Percentiles rank a stretch among this genome's conserved stretches.
Conservation (phyloP, 352 stramenopile species). For the Phytophthora constricta region DNA sequence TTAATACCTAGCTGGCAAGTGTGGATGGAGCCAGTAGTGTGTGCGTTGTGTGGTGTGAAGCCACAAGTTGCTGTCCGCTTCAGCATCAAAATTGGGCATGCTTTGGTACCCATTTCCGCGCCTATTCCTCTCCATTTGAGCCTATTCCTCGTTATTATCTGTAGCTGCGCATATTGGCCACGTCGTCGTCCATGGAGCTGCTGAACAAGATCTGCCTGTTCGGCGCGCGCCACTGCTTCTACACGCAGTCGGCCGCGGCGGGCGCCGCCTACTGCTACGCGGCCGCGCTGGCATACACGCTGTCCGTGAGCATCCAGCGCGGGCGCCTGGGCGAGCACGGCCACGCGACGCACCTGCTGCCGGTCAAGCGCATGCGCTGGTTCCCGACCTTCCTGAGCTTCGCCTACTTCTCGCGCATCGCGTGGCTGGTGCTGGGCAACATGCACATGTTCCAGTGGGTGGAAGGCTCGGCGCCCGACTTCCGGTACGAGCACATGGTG, state of each 20-base stretch:
- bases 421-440: slow-evolving; percentile 78
- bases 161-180: too few species aligned
- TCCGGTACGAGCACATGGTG: slow-evolving; percentile 76
- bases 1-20: too few species aligned
- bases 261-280: slow-evolving; percentile 76
- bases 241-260: slow-evolving; percentile 71
- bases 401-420: slow-evolving; percentile 73
- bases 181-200: too few species aligned
- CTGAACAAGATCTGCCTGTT: slow-evolving; percentile 80
- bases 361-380: slow-evolving; percentile 85
- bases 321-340: slow-evolving; percentile 75
- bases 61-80: too few species aligned
- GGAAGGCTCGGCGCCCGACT: slow-evolving; percentile 47
- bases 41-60: too few species aligned
- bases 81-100: too few species aligned
- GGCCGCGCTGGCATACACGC: slow-evolving; percentile 66
- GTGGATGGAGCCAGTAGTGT: too few species aligned
- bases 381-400: slow-evolving; percentile 83
- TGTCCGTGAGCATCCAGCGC: slow-evolving; percentile 79
- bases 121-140: too few species aligned
- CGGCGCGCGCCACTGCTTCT: slow-evolving; percentile 78
- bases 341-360: slow-evolving; percentile 81
- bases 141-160: too few species aligned
- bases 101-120: too few species aligned
- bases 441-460: slow-evolving; percentile 87